Percentiles rank a stretch among this genome's conserved stretches.
phyloP scores from a whole-genome alignment of 768 basidiomycete species.

The Boletus sp. region DNA sequence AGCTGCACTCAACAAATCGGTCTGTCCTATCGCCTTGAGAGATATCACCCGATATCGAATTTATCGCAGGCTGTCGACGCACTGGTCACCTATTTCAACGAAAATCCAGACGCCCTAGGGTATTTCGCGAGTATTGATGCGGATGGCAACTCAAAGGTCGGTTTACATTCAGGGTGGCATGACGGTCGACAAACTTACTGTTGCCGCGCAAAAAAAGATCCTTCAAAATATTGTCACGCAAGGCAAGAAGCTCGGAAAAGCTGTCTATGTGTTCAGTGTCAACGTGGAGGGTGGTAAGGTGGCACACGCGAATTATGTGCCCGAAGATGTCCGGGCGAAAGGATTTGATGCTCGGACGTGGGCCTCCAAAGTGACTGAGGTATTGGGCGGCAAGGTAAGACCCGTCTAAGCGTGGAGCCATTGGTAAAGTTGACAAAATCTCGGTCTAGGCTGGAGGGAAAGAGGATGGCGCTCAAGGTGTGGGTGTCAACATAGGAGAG shows the following conservation, averaged over 20 bases:
- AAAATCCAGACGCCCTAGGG: slow-evolving; percentile 63
- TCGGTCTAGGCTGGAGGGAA: slow-evolving; percentile 83
- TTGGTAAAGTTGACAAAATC: slow-evolving; percentile 6
- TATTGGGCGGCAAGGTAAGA: slow-evolving; percentile 89
- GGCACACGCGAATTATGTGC: slow-evolving; percentile 83
- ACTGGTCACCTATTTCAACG: slow-evolving; percentile 70
- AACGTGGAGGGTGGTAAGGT: slow-evolving; percentile 71
- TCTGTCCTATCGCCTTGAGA: slow-evolving; percentile 31
- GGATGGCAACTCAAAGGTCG: slow-evolving; percentile 83
- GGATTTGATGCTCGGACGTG: slow-evolving; percentile 85
- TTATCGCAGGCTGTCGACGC: slow-evolving; percentile 60
- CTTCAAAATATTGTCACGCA: slow-evolving; percentile 71
- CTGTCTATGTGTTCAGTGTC: slow-evolving; percentile 83
- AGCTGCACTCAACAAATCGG: slow-evolving; percentile 70
- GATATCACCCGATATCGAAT: neutral
- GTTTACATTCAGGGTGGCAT: neutral
- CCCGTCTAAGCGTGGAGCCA: slow-evolving; percentile 3
- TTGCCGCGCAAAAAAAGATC: slow-evolving; percentile 35
- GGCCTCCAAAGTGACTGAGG: slow-evolving; percentile 72
- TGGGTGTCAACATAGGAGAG: slow-evolving; percentile 64
- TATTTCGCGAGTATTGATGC: slow-evolving; percentile 73
- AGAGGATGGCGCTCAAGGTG: slow-evolving; percentile 87
- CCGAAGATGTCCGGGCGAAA: slow-evolving; percentile 55
- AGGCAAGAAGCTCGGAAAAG: slow-evolving; percentile 78
- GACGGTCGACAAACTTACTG: neutral